Evolutionary conservation across 2,329 filamentous ascomycete genomes (phyloP).

Genomic region (Decorospora gaudefroyi): DNA sequence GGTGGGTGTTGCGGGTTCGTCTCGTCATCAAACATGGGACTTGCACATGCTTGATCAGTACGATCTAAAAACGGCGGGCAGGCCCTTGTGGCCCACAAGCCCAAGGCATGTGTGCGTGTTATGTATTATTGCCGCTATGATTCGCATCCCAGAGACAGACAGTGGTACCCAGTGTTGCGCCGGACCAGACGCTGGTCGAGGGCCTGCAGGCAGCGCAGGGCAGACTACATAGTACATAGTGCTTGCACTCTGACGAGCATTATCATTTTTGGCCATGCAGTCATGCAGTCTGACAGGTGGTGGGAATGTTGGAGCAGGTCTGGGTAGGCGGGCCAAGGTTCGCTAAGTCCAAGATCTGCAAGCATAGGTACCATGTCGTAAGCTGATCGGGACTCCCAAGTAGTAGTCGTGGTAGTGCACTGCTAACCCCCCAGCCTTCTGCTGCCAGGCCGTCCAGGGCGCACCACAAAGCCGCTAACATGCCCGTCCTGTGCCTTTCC

Average conservation of each 20-base stretch:
- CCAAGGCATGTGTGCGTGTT: no score
- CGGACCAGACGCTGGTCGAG: conserved; percentile 18
- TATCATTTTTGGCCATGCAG: conserved; percentile 11
- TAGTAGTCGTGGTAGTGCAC: no score
- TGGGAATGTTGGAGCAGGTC: no score
- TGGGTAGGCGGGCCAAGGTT: conserved; percentile 15
- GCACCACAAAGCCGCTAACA: conserved; percentile 36
- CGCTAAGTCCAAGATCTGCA: conserved; percentile 22
- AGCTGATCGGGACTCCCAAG: conserved; percentile 39
- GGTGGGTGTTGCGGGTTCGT: conserved; percentile 24
- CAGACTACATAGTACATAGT: no score
- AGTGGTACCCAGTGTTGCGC: conserved; percentile 18
- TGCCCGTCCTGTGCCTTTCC: conserved; percentile 31
- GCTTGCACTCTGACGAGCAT: conserved; percentile 11
- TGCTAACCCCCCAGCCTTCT: conserved; percentile 32
- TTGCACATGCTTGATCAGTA: conserved; percentile 21
- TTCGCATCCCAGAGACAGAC: conserved; percentile 20
- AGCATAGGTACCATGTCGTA: conserved; percentile 20
- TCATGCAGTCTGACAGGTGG: conserved; percentile 23
- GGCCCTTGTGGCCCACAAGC: conserved; percentile 14
- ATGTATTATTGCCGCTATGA: conserved; percentile 19
- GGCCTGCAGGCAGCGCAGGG: no score
- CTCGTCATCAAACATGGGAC: conserved; percentile 17
- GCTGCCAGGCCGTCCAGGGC: conserved; percentile 31
- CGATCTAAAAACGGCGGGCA: conserved; percentile 4